phyloP scores from a whole-genome alignment of 2,329 filamentous ascomycete species.

The Ophiostoma triangulosporum region DNA sequence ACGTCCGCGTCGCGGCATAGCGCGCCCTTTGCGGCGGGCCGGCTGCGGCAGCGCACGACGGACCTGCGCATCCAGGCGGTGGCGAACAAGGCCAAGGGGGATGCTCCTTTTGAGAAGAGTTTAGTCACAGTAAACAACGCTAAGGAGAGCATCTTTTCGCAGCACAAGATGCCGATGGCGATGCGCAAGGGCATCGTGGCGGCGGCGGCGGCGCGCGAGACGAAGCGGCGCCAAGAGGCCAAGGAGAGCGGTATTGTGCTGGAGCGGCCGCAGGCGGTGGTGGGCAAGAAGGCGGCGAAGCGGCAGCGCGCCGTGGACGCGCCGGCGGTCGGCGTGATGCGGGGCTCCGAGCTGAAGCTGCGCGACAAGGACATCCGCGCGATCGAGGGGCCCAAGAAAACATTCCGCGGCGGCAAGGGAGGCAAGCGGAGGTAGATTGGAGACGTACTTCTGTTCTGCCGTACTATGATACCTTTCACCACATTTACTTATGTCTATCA shows the following conservation, averaged over 20 bases:
- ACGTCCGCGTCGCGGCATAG: slow-evolving; percentile 16
- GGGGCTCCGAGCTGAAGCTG: slow-evolving; percentile 63
- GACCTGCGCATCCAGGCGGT: slow-evolving; percentile 74
- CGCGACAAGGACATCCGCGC: slow-evolving; percentile 62
- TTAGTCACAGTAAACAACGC: slow-evolving; percentile 61
- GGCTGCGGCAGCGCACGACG: slow-evolving; percentile 64
- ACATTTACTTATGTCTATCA: too few species aligned
- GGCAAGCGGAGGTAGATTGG: slow-evolving; percentile 17
- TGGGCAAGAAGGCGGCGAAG: slow-evolving; percentile 25
- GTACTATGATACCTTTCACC: too few species aligned
- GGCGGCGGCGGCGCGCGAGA: slow-evolving; percentile 52
- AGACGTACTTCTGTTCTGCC: background rate
- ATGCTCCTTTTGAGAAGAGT: slow-evolving; percentile 29
- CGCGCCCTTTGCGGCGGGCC: slow-evolving; percentile 43
- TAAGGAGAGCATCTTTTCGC: slow-evolving; percentile 49
- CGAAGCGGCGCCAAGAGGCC: slow-evolving; percentile 62
- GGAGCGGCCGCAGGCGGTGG: slow-evolving; percentile 36
- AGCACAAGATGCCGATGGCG: slow-evolving; percentile 79
- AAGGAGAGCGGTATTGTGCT: slow-evolving; percentile 83
- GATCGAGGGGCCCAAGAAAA: slow-evolving; percentile 41
- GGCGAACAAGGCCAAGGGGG: slow-evolving; percentile 45
- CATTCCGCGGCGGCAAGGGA: slow-evolving; percentile 17
- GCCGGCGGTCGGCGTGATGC: slow-evolving; percentile 68
- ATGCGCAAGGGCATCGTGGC: slow-evolving; percentile 73
- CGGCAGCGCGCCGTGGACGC: slow-evolving; percentile 42